These are phyloP conservation scores for Clonostachys rosea DNA, from an alignment of 2,329 filamentous ascomycete species.

Conservation along the genomic window DNA sequence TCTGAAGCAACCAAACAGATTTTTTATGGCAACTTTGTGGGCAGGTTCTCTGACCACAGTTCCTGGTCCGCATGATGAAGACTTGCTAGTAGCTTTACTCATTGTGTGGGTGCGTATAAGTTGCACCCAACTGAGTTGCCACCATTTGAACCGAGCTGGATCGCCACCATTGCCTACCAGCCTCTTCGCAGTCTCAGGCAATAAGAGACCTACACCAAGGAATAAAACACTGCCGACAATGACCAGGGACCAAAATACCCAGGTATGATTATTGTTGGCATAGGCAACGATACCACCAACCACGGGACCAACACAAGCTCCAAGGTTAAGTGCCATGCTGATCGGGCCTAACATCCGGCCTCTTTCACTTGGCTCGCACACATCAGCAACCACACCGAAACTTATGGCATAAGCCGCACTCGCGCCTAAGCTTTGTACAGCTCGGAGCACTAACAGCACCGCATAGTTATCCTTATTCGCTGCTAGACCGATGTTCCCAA, in stretches of 20 bases:
- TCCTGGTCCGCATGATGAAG: too few relatives aligned
- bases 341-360: slow-evolving; percentile 1
- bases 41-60: too few relatives aligned
- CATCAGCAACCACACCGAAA: slow-evolving; percentile 1
- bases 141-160: too few relatives aligned
- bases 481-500: slow-evolving; percentile 1
- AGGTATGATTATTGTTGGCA: background rate
- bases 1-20: too few relatives aligned
- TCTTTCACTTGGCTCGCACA: background rate
- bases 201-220: background rate
- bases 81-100: too few relatives aligned
- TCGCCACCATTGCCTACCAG: background rate
- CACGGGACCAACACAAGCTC: background rate
- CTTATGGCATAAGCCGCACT: background rate
- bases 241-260: slow-evolving; percentile 1
- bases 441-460: background rate
- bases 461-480: background rate
- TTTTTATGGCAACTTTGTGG: too few relatives aligned
- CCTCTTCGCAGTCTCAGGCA: background rate
- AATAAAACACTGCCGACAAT: background rate
- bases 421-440: slow-evolving; percentile 1
- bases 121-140: too few relatives aligned
- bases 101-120: too few relatives aligned
- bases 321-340: slow-evolving; percentile 1
- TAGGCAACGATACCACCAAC: slow-evolving; percentile 1